A percentile compares a stretch with the other conserved stretches of the same genome.
These are phyloP conservation scores for Cryphonectria naterciae DNA, from an alignment of 2,329 filamentous ascomycete genomes.

Conservation along the genomic window DNA sequence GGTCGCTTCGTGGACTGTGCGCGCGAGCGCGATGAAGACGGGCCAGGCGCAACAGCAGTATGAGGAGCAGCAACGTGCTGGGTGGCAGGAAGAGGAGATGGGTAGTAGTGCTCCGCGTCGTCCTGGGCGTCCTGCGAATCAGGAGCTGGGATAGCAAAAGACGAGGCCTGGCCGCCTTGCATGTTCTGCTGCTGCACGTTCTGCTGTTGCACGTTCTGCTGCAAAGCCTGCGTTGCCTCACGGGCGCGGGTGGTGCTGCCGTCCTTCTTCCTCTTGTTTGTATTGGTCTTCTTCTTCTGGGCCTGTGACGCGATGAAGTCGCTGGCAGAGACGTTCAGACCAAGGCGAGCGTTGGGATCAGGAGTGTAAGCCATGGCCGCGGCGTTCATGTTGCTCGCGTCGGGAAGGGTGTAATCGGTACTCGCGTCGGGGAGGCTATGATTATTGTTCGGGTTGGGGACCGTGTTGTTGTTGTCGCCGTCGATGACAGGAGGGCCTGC, in stretches of 20 bases:
- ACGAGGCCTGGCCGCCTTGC: neutral
- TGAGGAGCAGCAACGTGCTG: too few species aligned
- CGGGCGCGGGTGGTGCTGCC: neutral
- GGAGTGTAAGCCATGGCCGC: neutral
- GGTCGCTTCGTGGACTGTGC: neutral
- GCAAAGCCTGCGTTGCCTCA: neutral
- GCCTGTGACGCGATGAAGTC: neutral
- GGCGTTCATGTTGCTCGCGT: neutral
- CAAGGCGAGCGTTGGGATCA: constrained; percentile 6
- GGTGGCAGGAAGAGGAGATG: too few species aligned
- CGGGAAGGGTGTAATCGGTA: neutral
- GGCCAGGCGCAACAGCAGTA: neutral
- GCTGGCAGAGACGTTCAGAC: constrained; percentile 1
- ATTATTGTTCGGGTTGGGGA: too few species aligned
- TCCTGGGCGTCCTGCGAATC: neutral
- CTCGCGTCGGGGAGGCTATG: neutral
- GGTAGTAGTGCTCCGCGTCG: too few species aligned
- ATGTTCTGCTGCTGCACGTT: neutral
- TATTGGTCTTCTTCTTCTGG: neutral
- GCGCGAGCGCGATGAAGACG: neutral
- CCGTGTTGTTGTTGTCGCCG: neutral
- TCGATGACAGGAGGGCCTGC: neutral
- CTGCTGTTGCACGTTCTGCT: constrained; percentile 5
- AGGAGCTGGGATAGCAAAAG: neutral
- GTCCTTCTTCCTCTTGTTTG: neutral